Percentiles rank a stretch among this genome's conserved stretches.
phyloP scores from a whole-genome alignment of 306 rosid species.

The Sophora flavescens region DNA sequence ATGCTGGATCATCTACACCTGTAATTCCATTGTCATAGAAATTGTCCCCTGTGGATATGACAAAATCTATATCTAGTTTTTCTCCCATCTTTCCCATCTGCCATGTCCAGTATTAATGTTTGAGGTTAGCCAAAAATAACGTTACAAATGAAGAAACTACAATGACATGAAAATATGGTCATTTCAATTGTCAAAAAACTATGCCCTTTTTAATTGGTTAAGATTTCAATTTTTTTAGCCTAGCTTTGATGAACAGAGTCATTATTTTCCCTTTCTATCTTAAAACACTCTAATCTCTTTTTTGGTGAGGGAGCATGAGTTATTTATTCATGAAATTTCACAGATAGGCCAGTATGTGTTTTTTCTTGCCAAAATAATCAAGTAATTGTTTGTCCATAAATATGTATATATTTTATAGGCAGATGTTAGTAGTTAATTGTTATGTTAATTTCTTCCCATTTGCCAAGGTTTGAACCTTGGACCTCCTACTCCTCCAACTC shows the following conservation, averaged over 20 bases:
- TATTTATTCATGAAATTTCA: background rate
- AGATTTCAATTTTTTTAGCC: too few relatives aligned
- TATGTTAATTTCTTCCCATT: too few relatives aligned
- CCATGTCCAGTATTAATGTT: background rate
- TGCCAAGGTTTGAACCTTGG: too few relatives aligned
- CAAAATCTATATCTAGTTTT: constrained; percentile 64
- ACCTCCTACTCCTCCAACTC: too few relatives aligned
- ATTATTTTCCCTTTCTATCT: background rate
- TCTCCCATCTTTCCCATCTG: constrained; percentile 74
- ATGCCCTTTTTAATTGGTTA: too few relatives aligned
- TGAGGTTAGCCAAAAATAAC: background rate
- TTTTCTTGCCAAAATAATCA: background rate
- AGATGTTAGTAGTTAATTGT: too few relatives aligned
- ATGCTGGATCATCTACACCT: constrained; percentile 58
- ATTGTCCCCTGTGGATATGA: constrained; percentile 75
- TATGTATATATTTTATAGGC: too few relatives aligned
- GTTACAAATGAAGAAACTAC: background rate
- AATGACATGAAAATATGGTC: background rate
- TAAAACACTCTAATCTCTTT: background rate
- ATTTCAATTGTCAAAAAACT: background rate
- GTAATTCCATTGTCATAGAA: constrained; percentile 61
- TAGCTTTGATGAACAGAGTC: too few relatives aligned
- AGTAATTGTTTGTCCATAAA: background rate
- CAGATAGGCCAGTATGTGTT: background rate
- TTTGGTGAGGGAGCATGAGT: background rate